Conservation (phyloP, 2,329 filamentous ascomycete species). For the Cladosporium austrohemisphaericum region DNA sequence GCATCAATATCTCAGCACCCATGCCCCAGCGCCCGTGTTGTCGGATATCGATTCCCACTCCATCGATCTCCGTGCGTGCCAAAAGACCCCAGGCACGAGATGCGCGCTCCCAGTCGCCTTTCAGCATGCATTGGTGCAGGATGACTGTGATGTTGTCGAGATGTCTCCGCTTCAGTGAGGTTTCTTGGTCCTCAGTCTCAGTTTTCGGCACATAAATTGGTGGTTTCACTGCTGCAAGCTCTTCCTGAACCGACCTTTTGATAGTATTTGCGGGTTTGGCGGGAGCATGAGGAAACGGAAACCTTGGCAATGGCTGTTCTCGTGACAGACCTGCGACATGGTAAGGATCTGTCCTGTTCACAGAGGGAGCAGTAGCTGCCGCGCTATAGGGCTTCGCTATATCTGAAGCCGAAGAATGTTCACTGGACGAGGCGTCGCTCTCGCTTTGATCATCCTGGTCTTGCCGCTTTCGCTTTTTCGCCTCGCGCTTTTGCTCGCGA, state of each 20-base stretch:
- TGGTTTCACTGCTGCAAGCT: constrained; percentile 41
- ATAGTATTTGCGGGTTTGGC: constrained; percentile 19
- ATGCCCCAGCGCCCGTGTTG: constrained; percentile 72
- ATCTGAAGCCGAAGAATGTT: constrained; percentile 8
- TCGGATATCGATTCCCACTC: constrained; percentile 63
- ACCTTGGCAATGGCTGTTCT: constrained; percentile 37
- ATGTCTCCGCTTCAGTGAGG: constrained; percentile 50
- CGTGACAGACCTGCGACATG: constrained; percentile 41
- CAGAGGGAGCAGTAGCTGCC: constrained; percentile 17
- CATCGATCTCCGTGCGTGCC: constrained; percentile 57
- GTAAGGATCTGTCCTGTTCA: constrained; percentile 33
- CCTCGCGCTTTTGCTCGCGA: constrained; percentile 24
- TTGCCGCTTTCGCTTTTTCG: constrained; percentile 27
- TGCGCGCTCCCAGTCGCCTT: constrained; percentile 68
- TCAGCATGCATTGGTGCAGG: constrained; percentile 67
- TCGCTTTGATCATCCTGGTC: background rate
- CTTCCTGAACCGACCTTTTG: constrained; percentile 33
- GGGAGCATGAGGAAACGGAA: constrained; percentile 45
- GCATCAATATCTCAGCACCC: constrained; percentile 78
- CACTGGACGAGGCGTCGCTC: background rate
- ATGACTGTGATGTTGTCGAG: constrained; percentile 65
- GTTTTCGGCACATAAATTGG: constrained; percentile 35
- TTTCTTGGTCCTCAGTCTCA: constrained; percentile 19
- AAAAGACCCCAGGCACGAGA: constrained; percentile 72
- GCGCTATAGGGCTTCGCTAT: constrained; percentile 7